Evolutionary conservation across 257 asterid genomes (phyloP).

Genomic region (Anisodus acutangulus): DNA sequence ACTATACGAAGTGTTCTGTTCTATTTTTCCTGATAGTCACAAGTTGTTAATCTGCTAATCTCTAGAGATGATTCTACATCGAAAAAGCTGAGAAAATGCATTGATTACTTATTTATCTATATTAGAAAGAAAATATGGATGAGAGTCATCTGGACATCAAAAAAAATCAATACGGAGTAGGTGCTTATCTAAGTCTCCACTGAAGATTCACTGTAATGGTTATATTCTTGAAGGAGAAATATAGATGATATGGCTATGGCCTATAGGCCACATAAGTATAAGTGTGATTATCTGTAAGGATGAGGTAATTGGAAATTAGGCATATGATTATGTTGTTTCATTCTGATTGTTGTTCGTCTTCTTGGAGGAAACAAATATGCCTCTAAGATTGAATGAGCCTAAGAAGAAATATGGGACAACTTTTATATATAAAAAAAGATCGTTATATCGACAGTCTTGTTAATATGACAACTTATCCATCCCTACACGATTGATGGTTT

Average conservation of each 20-base stretch:
- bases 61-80: not conserved
- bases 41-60: not conserved
- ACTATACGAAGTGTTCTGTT: not conserved
- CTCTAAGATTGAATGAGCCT: not conserved
- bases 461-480: not conserved
- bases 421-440: not conserved
- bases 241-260: not conserved
- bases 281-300: not conserved
- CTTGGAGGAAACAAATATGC: not conserved
- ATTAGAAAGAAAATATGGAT: not conserved
- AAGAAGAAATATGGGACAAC: not conserved
- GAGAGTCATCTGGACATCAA: not conserved
- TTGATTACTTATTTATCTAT: not conserved
- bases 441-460: not conserved
- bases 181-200: not conserved
- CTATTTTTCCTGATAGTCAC: not conserved
- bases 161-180: not conserved
- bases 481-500: not conserved
- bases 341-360: not conserved
- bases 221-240: constrained; percentile 16
- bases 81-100: not conserved
- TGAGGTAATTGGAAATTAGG: not conserved
- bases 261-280: not conserved
- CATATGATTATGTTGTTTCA: not conserved
- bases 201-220: constrained; percentile 3